Conservation (phyloP, 257 asterid species). For the Solanum gracilifrons region DNA sequence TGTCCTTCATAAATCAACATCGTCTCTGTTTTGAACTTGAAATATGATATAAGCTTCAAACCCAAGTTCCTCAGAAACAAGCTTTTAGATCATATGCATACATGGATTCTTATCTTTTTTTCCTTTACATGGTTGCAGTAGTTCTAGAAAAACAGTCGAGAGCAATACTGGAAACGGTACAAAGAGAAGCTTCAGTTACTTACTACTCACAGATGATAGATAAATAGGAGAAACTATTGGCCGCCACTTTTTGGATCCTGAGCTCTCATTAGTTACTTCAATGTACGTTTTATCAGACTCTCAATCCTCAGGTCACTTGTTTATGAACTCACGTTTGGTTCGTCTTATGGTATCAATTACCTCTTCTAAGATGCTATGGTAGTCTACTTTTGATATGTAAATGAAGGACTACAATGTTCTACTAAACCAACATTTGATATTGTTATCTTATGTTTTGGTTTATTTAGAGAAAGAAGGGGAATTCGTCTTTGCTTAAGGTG, state of each 20-base stretch:
- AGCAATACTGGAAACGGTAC: not conserved
- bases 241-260: not conserved
- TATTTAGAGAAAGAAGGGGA: not conserved
- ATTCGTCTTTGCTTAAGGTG: not conserved
- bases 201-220: not conserved
- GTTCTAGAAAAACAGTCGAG: not conserved
- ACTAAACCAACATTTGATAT: not conserved
- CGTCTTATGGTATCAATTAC: not conserved
- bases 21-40: not conserved
- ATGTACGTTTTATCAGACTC: not conserved
- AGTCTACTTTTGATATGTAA: not conserved
- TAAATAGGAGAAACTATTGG: not conserved
- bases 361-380: not conserved
- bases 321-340: not conserved
- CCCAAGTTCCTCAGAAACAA: not conserved
- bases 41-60: not conserved
- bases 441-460: not conserved
- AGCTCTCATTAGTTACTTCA: not conserved
- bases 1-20: not conserved
- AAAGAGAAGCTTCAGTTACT: not conserved
- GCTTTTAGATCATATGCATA: not conserved
- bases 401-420: not conserved
- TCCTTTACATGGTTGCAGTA: not conserved
- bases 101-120: not conserved
- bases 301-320: not conserved